Conservation (phyloP, 306 rosid species). For the Herpetospermum pedunculosum region DNA sequence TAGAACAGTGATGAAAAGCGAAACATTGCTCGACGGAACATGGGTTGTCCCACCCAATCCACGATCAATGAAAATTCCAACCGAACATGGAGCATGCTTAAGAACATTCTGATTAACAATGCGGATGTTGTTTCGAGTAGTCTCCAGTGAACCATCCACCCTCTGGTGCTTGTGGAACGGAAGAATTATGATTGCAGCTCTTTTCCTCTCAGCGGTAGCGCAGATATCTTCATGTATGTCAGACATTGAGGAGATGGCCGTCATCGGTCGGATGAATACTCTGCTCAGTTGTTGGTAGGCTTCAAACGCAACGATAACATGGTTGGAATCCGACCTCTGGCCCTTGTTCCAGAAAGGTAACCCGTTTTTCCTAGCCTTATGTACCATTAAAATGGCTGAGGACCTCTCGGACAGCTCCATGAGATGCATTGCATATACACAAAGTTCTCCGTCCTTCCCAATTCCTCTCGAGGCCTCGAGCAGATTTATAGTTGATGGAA, state of each 20-base stretch:
- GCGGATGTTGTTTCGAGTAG: constrained; percentile 39
- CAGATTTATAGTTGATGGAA: constrained; percentile 64
- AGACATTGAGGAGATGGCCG: constrained; percentile 56
- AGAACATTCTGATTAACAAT: constrained; percentile 57
- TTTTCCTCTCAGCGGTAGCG: constrained; percentile 50
- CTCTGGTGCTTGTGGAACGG: constrained; percentile 88
- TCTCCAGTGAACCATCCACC: constrained; percentile 51
- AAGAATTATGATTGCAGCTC: constrained; percentile 54
- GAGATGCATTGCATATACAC: constrained; percentile 78
- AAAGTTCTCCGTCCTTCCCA: constrained; percentile 37
- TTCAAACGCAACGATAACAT: constrained; percentile 56
- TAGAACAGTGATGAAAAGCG: constrained; percentile 36
- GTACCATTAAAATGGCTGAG: constrained; percentile 68
- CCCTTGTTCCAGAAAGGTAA: constrained; percentile 61
- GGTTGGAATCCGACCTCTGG: constrained; percentile 24
- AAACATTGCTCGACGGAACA: constrained; percentile 60
- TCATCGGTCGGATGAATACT: constrained; percentile 67
- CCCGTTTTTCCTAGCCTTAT: constrained; percentile 68
- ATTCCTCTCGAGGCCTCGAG: constrained; percentile 71
- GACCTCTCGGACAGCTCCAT: constrained; percentile 81
- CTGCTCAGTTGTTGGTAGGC: constrained; percentile 56
- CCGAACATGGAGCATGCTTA: constrained; percentile 68
- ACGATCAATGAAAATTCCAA: constrained; percentile 72
- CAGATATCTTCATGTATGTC: constrained; percentile 76
- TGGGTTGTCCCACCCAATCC: constrained; percentile 75